phyloP scores from a whole-genome alignment of 1,139 yeast species.

The Yamadazyma aaseri region DNA sequence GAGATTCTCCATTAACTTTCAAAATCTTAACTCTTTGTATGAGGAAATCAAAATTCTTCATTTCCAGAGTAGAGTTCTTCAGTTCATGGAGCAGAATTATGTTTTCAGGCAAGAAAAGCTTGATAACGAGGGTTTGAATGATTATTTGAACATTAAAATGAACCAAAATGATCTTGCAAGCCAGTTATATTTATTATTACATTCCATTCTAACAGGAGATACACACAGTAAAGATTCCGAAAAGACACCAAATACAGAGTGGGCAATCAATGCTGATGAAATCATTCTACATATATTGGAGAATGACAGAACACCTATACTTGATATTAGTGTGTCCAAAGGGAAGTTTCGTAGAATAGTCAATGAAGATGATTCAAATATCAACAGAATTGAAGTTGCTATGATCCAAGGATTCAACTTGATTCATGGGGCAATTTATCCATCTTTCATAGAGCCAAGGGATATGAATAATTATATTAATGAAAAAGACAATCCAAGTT shows the following conservation, averaged over 20 bases:
- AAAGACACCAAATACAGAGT: conserved; percentile 34
- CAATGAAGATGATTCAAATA: conserved; percentile 44
- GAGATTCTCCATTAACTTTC: conserved; percentile 43
- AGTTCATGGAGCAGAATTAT: conserved; percentile 31
- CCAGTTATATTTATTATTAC: conserved; percentile 39
- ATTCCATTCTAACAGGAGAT: conserved; percentile 42
- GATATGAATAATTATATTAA: conserved; percentile 1
- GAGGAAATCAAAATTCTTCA: conserved; percentile 29
- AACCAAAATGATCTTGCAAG: conserved; percentile 29
- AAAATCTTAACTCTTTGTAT: conserved; percentile 33
- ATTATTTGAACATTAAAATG: conserved; percentile 28
- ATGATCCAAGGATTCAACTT: conserved; percentile 46
- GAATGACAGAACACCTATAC: conserved; percentile 41
- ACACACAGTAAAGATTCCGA: conserved; percentile 15
- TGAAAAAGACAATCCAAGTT: conserved; percentile 19
- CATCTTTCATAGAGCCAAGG: conserved; percentile 38
- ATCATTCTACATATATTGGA: conserved; percentile 44
- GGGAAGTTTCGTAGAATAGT: conserved; percentile 48
- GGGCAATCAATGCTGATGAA: conserved; percentile 62
- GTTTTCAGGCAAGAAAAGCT: conserved; percentile 34
- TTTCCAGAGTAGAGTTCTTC: conserved; percentile 23
- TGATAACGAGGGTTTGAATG: conserved; percentile 38
- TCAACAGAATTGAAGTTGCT: conserved; percentile 39
- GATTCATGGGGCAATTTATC: conserved; percentile 31
- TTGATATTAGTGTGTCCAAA: conserved; percentile 40